These are phyloP conservation scores for Friedmanniomyces simplex DNA, from an alignment of 495 filamentous ascomycete species.

Conservation along the genomic window DNA sequence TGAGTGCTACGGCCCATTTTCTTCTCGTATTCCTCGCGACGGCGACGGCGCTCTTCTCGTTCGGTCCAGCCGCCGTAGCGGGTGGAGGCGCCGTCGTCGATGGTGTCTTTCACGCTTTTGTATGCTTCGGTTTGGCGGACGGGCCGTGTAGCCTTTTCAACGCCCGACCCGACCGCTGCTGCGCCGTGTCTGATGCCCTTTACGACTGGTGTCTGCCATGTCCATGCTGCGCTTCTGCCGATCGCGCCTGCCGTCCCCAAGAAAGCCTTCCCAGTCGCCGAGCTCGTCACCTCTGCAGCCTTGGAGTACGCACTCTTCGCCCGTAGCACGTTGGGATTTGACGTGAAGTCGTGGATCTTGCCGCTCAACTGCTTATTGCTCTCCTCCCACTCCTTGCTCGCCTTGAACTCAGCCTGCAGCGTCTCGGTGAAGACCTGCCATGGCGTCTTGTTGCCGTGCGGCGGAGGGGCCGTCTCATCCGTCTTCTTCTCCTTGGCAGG, in stretches of 20 bases:
- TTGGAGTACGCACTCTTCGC: slow-evolving; percentile 77
- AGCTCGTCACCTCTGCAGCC: slow-evolving; percentile 64
- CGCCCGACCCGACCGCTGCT: slow-evolving; percentile 66
- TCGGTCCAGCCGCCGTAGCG: slow-evolving; percentile 93
- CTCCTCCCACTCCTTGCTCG: slow-evolving; percentile 98
- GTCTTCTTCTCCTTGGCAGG: slow-evolving; percentile 56
- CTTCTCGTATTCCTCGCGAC: slow-evolving; percentile 62
- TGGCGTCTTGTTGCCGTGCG: slow-evolving; percentile 93
- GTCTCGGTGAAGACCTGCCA: slow-evolving; percentile 99
- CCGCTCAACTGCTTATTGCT: slow-evolving; percentile 88
- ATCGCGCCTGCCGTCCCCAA: slow-evolving; percentile 77
- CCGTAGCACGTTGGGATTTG: slow-evolving; percentile 81
- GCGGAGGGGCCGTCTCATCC: slow-evolving; percentile 70
- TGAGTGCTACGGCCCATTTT: slow-evolving; percentile 43
- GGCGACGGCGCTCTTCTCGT: slow-evolving; percentile 78
- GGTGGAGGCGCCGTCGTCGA: slow-evolving; percentile 94
- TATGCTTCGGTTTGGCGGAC: slow-evolving; percentile 89
- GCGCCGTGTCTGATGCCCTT: slow-evolving; percentile 86
- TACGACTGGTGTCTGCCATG: slow-evolving; percentile 89
- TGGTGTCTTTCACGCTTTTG: slow-evolving; percentile 85
- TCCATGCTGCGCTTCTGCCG: slow-evolving; percentile 85
- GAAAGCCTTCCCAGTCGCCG: slow-evolving; percentile 63
- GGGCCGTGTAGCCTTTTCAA: slow-evolving; percentile 89
- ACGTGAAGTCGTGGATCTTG: slow-evolving; percentile 80
- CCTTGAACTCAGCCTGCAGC: slow-evolving; percentile 81